These are phyloP conservation scores for Nephelium lappaceum DNA, from an alignment of 345 rosid species.

Conservation along the genomic window DNA sequence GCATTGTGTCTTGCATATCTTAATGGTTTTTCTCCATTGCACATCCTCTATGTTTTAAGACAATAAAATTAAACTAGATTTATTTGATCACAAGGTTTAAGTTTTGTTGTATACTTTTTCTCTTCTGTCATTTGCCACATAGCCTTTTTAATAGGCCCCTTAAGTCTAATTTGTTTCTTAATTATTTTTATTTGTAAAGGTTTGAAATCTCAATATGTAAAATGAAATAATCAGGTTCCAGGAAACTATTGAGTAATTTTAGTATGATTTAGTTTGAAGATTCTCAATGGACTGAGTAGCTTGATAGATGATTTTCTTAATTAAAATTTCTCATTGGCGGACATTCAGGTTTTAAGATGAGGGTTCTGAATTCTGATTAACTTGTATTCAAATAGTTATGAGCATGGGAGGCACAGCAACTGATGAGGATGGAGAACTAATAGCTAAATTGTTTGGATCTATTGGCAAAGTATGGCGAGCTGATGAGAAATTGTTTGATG, in stretches of 20 bases:
- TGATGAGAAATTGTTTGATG: conserved; percentile 88
- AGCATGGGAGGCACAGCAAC: conserved; percentile 80
- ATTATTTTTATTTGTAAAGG: background rate
- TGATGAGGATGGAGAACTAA: conserved; percentile 72
- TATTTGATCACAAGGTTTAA: background rate
- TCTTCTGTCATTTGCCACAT: background rate
- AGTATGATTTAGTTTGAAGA: background rate
- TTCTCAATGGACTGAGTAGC: background rate
- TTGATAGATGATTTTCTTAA: background rate
- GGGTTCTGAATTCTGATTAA: conserved; percentile 23
- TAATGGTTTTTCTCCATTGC: background rate
- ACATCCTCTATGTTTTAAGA: background rate
- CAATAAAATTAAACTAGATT: background rate
- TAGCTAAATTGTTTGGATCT: conserved; percentile 70
- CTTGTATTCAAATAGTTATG: conserved; percentile 47
- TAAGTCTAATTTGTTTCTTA: background rate
- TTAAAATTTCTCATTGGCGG: background rate
- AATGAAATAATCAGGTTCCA: background rate
- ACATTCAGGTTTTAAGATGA: background rate
- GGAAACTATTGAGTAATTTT: background rate
- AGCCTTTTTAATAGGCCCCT: background rate
- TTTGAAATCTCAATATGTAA: background rate
- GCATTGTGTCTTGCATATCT: background rate
- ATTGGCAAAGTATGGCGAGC: conserved; percentile 88
- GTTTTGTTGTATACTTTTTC: background rate